Evolutionary conservation across 2,329 filamentous ascomycete genomes (phyloP).

Genomic region (Macrophomina tecta): DNA sequence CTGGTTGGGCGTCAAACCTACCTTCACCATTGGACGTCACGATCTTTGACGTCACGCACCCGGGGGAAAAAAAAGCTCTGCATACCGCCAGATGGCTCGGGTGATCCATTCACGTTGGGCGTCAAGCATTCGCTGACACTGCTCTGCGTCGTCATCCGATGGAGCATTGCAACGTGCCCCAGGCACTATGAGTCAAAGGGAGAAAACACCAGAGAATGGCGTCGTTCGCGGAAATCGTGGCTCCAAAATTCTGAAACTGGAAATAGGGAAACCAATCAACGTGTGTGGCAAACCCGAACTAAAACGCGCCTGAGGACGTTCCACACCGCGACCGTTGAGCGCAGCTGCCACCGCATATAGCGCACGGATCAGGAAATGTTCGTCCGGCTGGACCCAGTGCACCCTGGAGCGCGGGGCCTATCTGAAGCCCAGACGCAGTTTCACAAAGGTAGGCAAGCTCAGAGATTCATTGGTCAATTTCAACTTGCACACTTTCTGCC

Average conservation of each 20-base stretch:
- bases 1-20: slow-evolving; percentile 11
- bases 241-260: slow-evolving; percentile 21
- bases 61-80: not conserved
- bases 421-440: slow-evolving; percentile 1
- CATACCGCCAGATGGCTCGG: not conserved
- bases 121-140: not conserved
- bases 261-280: slow-evolving; percentile 19
- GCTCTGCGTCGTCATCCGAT: slow-evolving; percentile 12
- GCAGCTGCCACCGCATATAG: slow-evolving; percentile 3
- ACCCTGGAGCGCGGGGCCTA: not conserved
- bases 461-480: slow-evolving; percentile 14
- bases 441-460: not conserved
- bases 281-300: slow-evolving; percentile 1
- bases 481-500: not conserved
- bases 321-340: slow-evolving; percentile 19
- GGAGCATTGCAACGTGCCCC: not conserved
- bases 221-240: not conserved
- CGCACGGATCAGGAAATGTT: slow-evolving; percentile 16
- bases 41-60: slow-evolving; percentile 20
- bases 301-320: slow-evolving; percentile 8
- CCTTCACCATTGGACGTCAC: slow-evolving; percentile 19
- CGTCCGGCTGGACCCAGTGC: slow-evolving; percentile 6
- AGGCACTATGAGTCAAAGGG: slow-evolving; percentile 9
- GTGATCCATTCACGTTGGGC: slow-evolving; percentile 3
- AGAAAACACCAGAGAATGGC: not conserved